Evolutionary conservation across 345 rosid species (phyloP).

Genomic region (Luvunga scandens): DNA sequence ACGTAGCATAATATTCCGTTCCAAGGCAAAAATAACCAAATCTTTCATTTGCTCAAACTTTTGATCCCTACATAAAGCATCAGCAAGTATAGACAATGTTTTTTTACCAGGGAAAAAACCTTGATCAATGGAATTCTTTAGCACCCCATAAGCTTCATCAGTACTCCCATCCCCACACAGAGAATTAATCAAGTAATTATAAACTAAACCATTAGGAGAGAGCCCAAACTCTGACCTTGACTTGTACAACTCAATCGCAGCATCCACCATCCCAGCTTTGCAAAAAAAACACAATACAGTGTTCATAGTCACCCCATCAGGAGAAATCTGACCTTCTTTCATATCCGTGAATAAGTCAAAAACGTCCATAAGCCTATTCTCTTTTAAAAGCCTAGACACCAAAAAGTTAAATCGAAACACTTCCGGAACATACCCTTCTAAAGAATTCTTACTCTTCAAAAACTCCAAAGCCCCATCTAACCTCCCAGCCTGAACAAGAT

Average conservation of each 20-base stretch:
- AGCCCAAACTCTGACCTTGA: conserved; percentile 56
- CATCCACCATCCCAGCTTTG: conserved; percentile 79
- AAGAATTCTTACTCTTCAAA: conserved; percentile 43
- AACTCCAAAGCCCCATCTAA: conserved; percentile 54
- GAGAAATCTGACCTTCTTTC: conserved; percentile 50
- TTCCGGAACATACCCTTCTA: conserved; percentile 55
- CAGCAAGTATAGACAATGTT: conserved; percentile 51
- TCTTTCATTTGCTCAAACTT: conserved; percentile 67
- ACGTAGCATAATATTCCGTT: conserved; percentile 41
- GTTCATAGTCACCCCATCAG: conserved; percentile 59
- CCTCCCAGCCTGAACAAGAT: conserved; percentile 46
- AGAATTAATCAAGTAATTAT: conserved; percentile 62
- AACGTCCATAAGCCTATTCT: conserved; percentile 54
- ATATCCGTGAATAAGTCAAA: conserved; percentile 69
- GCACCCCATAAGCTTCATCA: conserved; percentile 56
- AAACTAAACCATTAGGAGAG: conserved; percentile 48
- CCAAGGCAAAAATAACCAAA: conserved; percentile 41
- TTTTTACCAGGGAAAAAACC: conserved; percentile 56
- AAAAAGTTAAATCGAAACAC: conserved; percentile 54
- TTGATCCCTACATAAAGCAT: conserved; percentile 60
- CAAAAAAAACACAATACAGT: conserved; percentile 76
- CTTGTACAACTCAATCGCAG: conserved; percentile 63
- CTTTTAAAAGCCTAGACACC: conserved; percentile 51
- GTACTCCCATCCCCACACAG: conserved; percentile 46
- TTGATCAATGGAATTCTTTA: conserved; percentile 47